Evolutionary conservation across 495 filamentous ascomycete species (phyloP), one percentile per base, ranked within the genome.

Genomic region (Schizothecium vesticola): DNA sequence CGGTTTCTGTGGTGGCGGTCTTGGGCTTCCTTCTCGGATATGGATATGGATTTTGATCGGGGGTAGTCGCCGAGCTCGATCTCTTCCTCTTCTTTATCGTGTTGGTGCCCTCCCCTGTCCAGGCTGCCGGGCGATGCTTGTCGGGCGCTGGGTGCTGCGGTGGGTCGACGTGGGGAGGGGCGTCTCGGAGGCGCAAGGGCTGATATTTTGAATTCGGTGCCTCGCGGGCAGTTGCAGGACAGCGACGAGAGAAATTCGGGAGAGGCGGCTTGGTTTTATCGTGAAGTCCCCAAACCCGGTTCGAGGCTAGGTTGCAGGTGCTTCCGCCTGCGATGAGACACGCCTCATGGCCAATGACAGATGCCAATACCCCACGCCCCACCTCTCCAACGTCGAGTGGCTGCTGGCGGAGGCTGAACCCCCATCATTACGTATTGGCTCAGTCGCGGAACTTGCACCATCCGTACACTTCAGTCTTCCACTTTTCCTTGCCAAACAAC

Each of bases 31-130:
- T 73, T 69, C 62, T 72, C 63, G 23, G 58, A 12, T 61, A n/a
- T n/a, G n/a, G n/a, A n/a, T n/a, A n/a, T n/a, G n/a, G n/a, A n/a
- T n/a, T n/a, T 4, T 43, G 13, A 13, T 6, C 69, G 9, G 12
- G 69, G 71, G 63, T 74, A 79, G n/a, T 74, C 75, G 57, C 67
- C 68, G 25, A 82, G 77, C 73, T 85, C 81, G 69, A 78, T 77
- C n/a, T 73, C 63, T 28, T 76, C 73, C 56, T 25, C 16, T 29
- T 58, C 22, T 19, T 23, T 22, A 36, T 33, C 13, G 61, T 29
- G 22, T 59, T 29, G 70, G 66, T 76, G 81, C 79, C 80, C 81
- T 79, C 80, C 80, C 74, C 80, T 79, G 61, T 79, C 75, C 70
- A 66, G 72, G 65, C 21, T 31, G 66, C 67, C 69, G 56, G 70